Conservation (phyloP, 1,284 basidiomycete genomes). For the Kalmanozyma brasiliensis region DNA sequence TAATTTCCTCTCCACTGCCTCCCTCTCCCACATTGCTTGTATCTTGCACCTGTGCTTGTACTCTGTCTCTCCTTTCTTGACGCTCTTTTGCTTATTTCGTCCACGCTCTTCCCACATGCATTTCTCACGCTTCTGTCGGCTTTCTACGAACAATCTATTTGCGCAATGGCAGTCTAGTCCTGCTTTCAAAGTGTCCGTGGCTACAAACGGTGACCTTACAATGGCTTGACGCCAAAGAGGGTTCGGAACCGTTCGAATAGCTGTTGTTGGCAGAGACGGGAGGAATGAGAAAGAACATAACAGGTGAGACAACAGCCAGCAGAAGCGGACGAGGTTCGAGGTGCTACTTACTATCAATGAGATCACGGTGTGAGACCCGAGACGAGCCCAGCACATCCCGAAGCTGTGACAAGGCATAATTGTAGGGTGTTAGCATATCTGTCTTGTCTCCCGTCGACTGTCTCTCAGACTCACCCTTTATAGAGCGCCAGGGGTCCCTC, state of each 20-base stretch:
- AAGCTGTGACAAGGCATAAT: slow-evolving; percentile 21
- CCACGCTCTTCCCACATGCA: slow-evolving; percentile 3
- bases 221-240: slow-evolving; percentile 55
- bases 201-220: slow-evolving; percentile 11
- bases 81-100: slow-evolving; percentile 1
- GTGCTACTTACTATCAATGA: slow-evolving; percentile 44
- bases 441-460: too few species aligned
- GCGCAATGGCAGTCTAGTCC: slow-evolving; percentile 11
- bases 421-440: too few species aligned
- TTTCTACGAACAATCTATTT: slow-evolving; percentile 31
- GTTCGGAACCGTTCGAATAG: slow-evolving; percentile 57
- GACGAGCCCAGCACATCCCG: slow-evolving; percentile 58
- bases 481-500: slow-evolving; percentile 58
- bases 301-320: too few species aligned
- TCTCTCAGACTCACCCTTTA: slow-evolving; percentile 51
- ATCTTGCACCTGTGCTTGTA: background rate
- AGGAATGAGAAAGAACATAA: background rate
- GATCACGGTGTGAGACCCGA: slow-evolving; percentile 57
- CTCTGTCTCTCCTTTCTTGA: background rate
- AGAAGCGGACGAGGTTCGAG: background rate
- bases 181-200: background rate
- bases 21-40: background rate
- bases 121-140: slow-evolving; percentile 3
- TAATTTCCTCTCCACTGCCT: background rate
- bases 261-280: slow-evolving; percentile 3